Base-by-base conservation (phyloP, 2,329 filamentous ascomycete genomes). In the Alternaria dauci region DNA sequence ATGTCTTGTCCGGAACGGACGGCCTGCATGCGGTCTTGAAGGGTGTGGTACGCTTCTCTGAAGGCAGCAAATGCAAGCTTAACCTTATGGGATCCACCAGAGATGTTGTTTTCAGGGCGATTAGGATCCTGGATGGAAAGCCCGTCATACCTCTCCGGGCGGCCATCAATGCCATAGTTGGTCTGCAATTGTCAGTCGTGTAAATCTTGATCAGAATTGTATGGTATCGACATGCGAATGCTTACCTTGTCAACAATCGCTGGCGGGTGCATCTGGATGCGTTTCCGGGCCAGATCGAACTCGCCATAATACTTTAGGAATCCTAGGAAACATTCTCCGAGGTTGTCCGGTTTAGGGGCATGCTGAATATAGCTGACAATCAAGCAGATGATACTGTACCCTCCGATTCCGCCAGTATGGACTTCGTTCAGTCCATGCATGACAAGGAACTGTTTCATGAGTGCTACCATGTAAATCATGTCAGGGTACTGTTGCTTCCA, bases 91-190 rank as follows among this genome's bases (percentile, higher is more conserved):
- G 93, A 95, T 9, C 94, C 94, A 9, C 93, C 93, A 0, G 95
- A 90, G 26, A 99, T 95, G 72, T 99, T 95, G 76, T 98, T 98
- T 26, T 85, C 81, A 0, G 87, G 77, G 59, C 92, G 91, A 77
- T 98, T 97, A 0, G 95, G 95, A 73, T 99, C 95, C 59, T 97
- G 90, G 70, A 99, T 97, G 8, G 90, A 91, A 2, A 99, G 83
- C 1, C 93, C 88, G 52, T 90, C 84, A 6, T 58, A 56, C 52
- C 71, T 73, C 44, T 76, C 72, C 7, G 46, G 52, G 32, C 75
- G 76, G 30, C 71, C 72, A 58, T 76, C 76, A 28, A 76, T 71
- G 20, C 71, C 74, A 23, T 57, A 55, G 1, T 26, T 7, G 3
- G 61, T 63, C 71, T 76, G 53, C 11, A 32, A 43, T 57, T 23